These are phyloP conservation scores for Eucalyptus regnans DNA, from an alignment of 345 rosid genomes.

Conservation along the genomic window DNA sequence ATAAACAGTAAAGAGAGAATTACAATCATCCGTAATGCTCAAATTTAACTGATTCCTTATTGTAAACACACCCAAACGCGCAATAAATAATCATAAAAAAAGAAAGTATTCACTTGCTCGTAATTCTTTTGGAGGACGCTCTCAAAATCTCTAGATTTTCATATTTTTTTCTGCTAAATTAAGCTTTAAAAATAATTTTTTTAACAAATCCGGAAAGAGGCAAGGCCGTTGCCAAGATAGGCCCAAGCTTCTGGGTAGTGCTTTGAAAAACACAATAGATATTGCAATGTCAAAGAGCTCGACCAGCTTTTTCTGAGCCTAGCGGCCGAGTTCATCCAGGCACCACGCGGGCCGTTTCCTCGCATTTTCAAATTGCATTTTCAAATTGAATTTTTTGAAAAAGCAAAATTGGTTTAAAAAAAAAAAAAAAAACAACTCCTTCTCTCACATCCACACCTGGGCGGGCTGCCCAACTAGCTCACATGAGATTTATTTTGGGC, in stretches of 20 bases:
- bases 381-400: too few relatives aligned
- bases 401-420: too few relatives aligned
- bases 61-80: too few relatives aligned
- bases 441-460: too few relatives aligned
- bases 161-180: too few relatives aligned
- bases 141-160: background rate
- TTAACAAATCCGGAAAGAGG: background rate
- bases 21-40: too few relatives aligned
- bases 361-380: too few relatives aligned
- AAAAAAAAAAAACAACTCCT: too few relatives aligned
- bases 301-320: background rate
- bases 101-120: background rate
- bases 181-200: background rate
- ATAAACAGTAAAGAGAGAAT: too few relatives aligned
- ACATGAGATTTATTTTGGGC: background rate
- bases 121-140: background rate
- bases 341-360: background rate
- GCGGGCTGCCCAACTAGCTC: background rate
- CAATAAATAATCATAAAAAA: background rate
- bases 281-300: background rate
- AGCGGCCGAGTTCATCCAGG: background rate
- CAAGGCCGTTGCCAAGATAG: background rate
- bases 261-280: background rate
- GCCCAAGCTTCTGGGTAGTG: background rate
- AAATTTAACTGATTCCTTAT: too few relatives aligned